Evolutionary conservation across 1,284 basidiomycete genomes (phyloP).

Genomic region (Boletellus deceptivus): DNA sequence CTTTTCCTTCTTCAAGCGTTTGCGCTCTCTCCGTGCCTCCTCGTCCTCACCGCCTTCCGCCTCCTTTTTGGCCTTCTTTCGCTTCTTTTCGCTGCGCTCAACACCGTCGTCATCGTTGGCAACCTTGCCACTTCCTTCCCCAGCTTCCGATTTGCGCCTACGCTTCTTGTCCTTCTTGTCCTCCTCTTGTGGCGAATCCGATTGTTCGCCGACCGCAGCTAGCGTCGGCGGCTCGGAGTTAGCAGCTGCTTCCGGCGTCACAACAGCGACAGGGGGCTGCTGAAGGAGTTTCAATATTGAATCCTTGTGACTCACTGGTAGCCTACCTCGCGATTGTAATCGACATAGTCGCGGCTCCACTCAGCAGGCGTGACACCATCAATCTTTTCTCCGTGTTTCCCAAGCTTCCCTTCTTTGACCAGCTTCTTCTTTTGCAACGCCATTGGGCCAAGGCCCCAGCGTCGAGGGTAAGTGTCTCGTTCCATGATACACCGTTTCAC

Average conservation of each 20-base stretch:
- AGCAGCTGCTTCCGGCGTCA: conserved; percentile 25
- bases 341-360: conserved; percentile 93
- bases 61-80: conserved; percentile 41
- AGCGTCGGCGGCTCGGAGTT: conserved; percentile 21
- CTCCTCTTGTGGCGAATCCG: conserved; percentile 42
- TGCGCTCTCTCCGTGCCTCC: conserved; percentile 59
- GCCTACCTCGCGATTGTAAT: conserved; percentile 72
- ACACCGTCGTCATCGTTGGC: conserved; percentile 40
- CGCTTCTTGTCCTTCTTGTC: conserved; percentile 65
- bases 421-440: conserved; percentile 98
- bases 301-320: conserved; percentile 13
- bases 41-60: conserved; percentile 52
- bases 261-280: conserved; percentile 39
- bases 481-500: conserved; percentile 99
- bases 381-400: conserved; percentile 93
- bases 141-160: conserved; percentile 66
- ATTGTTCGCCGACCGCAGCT: conserved; percentile 34
- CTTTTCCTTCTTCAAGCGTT: conserved; percentile 70
- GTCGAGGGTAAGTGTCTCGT: conserved; percentile 95
- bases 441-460: conserved; percentile 97
- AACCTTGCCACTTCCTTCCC: conserved; percentile 42
- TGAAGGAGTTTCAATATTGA: conserved; percentile 18
- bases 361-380: conserved; percentile 88
- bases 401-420: conserved; percentile 94
- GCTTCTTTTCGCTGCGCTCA: conserved; percentile 49